A percentile compares a stretch with the other conserved stretches of the same genome.
Conservation (phyloP, 495 filamentous ascomycete species). For the Aspergillus baeticus region DNA sequence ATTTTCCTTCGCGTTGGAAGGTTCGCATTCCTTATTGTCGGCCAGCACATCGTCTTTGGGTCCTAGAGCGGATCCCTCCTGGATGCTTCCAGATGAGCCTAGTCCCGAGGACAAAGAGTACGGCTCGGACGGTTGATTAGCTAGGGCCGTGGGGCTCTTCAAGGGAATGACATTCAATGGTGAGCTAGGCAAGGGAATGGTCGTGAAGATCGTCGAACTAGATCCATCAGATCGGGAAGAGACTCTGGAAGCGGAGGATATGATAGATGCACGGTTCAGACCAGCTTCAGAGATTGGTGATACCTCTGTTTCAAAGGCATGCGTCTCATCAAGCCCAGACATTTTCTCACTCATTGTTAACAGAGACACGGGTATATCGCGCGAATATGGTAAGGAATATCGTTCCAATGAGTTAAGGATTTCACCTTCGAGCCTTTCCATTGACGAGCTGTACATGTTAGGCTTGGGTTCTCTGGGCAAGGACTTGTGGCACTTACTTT, state of each 20-base stretch:
- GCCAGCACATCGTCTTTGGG: not conserved
- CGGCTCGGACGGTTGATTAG: not conserved
- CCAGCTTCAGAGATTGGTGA: not conserved
- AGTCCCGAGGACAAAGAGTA: not conserved
- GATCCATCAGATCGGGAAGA: slow-evolving; percentile 24
- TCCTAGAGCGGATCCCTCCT: not conserved
- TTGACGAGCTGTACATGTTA: slow-evolving; percentile 25
- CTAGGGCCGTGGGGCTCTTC: not conserved
- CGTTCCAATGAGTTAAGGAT: slow-evolving; percentile 27
- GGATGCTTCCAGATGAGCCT: not conserved
- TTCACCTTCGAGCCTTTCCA: slow-evolving; percentile 26
- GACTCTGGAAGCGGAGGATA: slow-evolving; percentile 21
- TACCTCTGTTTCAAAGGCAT: not conserved
- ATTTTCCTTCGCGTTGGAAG: slow-evolving; percentile 3
- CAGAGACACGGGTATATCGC: not conserved
- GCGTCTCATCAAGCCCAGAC: not conserved
- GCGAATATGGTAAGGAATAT: slow-evolving; percentile 14
- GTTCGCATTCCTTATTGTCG: not conserved
- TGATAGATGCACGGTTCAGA: not conserved
- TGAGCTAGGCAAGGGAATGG: slow-evolving; percentile 2
- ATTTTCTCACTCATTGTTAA: not conserved
- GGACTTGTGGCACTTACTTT: slow-evolving; percentile 25
- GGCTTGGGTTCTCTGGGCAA: not conserved
- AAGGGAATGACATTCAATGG: not conserved
- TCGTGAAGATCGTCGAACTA: not conserved